Evolutionary conservation across 345 rosid species (phyloP), one percentile per base, ranked within the genome.

Genomic region (Leavenworthia alabamica): DNA sequence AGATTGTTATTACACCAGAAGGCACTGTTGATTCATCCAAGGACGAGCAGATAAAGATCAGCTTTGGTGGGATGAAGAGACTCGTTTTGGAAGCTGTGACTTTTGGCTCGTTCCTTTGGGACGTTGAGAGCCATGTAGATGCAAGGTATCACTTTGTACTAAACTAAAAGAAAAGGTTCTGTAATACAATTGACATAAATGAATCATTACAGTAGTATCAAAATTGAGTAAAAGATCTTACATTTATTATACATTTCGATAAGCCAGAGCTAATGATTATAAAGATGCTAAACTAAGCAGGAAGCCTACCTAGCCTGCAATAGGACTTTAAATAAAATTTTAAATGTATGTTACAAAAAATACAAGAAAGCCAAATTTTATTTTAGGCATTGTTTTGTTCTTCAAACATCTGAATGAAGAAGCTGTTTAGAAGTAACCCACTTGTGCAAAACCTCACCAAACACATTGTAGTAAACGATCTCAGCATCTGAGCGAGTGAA

Each of bases 71-170:
- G 43, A 71, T 93, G 85, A 82, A 81, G 83, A 85, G 89, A 64
- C 92, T 93, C n/a, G 90, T 88, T 47, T 64, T 93, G 79, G 99
- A 93, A 75, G 99, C 97, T 4, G 92, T 93, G 23, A 86, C 96
- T 23, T 93, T 93, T 40, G 99, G 99, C 39, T 90, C 99, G 28
- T 93, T 93, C 70, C 92, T 93, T 1, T 93, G 99, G 97, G 97
- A 90, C 26, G 97, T 86, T 16, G 99, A 93, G 79, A 88, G 89
- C 78, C 82, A 78, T 60, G 96, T 93, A 27, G 97, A 90, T 58
- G 84, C 96, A 0, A 87, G 97, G 87, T 93, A 93, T 76, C 96
- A 80, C 61, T 93, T 93, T 47, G 96, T 84, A 48, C 49, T 77
- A 35, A 84, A 90, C 70, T 93, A 75, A 13, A 68, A 42, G n/a